These are phyloP conservation scores for Umbelopsis isabellina DNA, from an alignment of 192 early-diverging fungal species.

Conservation along the genomic window DNA sequence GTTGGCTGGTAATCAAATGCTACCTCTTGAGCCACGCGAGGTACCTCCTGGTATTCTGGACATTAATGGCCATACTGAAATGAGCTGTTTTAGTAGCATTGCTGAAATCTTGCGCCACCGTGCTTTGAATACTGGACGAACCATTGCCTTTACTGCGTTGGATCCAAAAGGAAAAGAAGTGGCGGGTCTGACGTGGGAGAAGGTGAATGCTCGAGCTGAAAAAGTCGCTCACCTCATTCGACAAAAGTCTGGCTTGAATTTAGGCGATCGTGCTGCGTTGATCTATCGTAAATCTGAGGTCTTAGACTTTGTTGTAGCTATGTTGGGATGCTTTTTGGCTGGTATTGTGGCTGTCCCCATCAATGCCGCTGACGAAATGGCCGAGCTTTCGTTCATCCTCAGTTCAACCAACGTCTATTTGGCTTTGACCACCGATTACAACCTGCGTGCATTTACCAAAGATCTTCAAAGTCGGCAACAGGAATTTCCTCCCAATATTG, in stretches of 20 bases:
- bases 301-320: conserved; percentile 78
- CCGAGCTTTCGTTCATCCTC: conserved; percentile 77
- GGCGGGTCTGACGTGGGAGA: conserved; percentile 72
- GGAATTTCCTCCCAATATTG: conserved; percentile 67
- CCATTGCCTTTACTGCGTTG: conserved; percentile 66
- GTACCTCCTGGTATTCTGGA: conserved; percentile 49
- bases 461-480: conserved; percentile 65
- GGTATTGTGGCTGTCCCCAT: conserved; percentile 86
- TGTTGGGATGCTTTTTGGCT: conserved; percentile 82
- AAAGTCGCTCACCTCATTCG: conserved; percentile 71
- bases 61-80: conserved; percentile 28
- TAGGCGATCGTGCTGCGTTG: conserved; percentile 74
- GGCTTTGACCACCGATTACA: conserved; percentile 83
- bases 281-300: conserved; percentile 82
- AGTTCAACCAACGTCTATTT: conserved; percentile 65
- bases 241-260: conserved; percentile 58
- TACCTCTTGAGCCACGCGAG: conserved; percentile 53
- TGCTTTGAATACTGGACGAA: conserved; percentile 57
- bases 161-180: conserved; percentile 78
- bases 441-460: conserved; percentile 72
- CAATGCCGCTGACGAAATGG: conserved; percentile 79
- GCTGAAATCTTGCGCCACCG: conserved; percentile 70
- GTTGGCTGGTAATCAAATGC: conserved; percentile 55
- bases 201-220: conserved; percentile 69
- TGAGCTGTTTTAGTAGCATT: conserved; percentile 64